phyloP scores from a whole-genome alignment of 371 early-diverging fungal genomes.

The Fennellomyces sp. region DNA sequence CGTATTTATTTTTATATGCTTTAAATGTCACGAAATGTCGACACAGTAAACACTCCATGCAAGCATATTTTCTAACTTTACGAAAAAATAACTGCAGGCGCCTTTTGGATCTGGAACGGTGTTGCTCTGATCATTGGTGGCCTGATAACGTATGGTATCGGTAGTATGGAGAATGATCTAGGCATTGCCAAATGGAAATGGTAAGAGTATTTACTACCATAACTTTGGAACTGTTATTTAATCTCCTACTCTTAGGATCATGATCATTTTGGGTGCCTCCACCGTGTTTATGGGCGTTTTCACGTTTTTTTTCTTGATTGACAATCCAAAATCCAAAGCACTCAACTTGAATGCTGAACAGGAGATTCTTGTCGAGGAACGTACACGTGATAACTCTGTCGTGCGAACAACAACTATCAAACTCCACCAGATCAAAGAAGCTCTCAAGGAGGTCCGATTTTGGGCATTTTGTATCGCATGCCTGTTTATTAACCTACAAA shows the following conservation, averaged over 20 bases:
- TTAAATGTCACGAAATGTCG: neutral
- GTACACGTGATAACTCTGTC: slow-evolving; percentile 40
- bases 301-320: slow-evolving; percentile 37
- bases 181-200: slow-evolving; percentile 62
- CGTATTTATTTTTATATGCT: neutral
- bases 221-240: no score
- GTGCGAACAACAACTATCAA: slow-evolving; percentile 33
- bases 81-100: slow-evolving; percentile 8
- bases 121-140: slow-evolving; percentile 64
- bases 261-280: slow-evolving; percentile 37
- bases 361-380: slow-evolving; percentile 39
- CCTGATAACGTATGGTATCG: slow-evolving; percentile 61
- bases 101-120: slow-evolving; percentile 48
- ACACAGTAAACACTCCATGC: neutral
- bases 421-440: slow-evolving; percentile 35
- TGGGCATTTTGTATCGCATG: slow-evolving; percentile 35
- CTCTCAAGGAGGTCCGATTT: slow-evolving; percentile 29
- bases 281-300: slow-evolving; percentile 27
- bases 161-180: slow-evolving; percentile 38
- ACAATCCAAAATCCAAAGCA: slow-evolving; percentile 30
- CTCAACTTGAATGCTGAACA: slow-evolving; percentile 36
- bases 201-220: no score
- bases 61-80: no score
- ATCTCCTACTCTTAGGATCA: no score
- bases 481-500: slow-evolving; percentile 34